phyloP scores from a whole-genome alignment of 2,329 filamentous ascomycete genomes.

The Alternaria consortialis region DNA sequence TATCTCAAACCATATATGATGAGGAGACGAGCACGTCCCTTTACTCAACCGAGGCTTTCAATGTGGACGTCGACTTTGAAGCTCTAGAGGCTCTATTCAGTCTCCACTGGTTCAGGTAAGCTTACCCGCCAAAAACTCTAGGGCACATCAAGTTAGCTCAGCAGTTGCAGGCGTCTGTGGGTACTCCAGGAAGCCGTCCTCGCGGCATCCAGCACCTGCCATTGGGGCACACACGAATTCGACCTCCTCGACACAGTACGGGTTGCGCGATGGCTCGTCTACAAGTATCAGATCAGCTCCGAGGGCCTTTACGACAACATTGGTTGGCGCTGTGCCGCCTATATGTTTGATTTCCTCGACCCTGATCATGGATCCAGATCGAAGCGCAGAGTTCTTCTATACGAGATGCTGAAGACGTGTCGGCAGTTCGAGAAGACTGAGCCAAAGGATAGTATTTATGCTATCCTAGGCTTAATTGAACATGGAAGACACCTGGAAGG shows the following conservation, averaged over 20 bases:
- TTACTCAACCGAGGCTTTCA: accelerated
- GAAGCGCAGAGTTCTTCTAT: too few relatives aligned
- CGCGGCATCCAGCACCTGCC: neutral
- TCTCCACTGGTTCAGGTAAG: neutral
- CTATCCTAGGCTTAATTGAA: neutral
- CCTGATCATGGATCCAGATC: too few relatives aligned
- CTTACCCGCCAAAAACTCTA: accelerated
- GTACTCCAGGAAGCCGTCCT: neutral
- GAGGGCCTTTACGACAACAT: accelerated
- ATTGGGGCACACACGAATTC: neutral
- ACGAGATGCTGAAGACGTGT: accelerated
- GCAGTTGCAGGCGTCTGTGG: neutral
- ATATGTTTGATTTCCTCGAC: neutral
- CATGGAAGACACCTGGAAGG: accelerated
- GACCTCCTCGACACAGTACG: neutral
- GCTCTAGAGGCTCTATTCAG: neutral
- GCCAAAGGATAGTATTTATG: neutral
- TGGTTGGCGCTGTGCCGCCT: accelerated
- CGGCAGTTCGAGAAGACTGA: neutral
- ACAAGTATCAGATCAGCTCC: too few relatives aligned
- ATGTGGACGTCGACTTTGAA: accelerated
- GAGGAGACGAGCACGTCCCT: accelerated
- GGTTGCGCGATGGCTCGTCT: accelerated
- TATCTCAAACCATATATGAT: accelerated
- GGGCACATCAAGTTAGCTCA: accelerated